Base-by-base conservation (phyloP, 768 basidiomycete species). In the Boletus reticulatus region DNA sequence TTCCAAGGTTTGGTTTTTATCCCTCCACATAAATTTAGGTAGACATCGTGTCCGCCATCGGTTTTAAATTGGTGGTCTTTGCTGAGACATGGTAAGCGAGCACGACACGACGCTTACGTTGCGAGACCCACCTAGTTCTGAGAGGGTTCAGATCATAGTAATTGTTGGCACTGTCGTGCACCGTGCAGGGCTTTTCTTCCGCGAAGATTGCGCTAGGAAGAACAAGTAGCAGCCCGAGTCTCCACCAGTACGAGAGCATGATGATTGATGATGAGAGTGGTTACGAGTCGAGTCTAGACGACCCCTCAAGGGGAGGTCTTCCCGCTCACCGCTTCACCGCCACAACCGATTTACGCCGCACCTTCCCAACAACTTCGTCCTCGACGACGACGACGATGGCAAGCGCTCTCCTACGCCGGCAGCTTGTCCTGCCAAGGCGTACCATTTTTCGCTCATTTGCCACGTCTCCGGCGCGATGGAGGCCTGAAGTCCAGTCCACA, bases 131-230 rank as follows among this genome's bases (percentile, higher is more conserved):
- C 88, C 73, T 80, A 44, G 82, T 67, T 60, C 74, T 81, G 38
- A 92, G 78, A 19, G 82, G 74, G 62, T 74, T 89, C 47, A 92
- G 71, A 67, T 91, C 85, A 57, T 84, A 92, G 69, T 76, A 87
- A 34, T 80, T 81, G 27, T 80, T 82, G 24, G 42, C 73, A 19
- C 29, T 27, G 43, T 79, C 74, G 59, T 80, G 80, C 1, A 78
- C 65, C 2, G 85, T 86, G 62, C 89, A 91, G n/a, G 83, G 76
- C 44, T 78, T 77, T 16, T 89, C 85, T 27, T 67, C 68, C 48
- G 74, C 72, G 44, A 64, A 38, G 34, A 51, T 62, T 17, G 27
- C 6, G 32, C 48, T 36, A 2, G 56, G 41, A 16, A 66, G 59
- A 0, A 55, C 7, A 11, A 62, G 19, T 0, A 38, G 24, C 24